phyloP scores from a whole-genome alignment of 2,329 filamentous ascomycete species.

The Diaporthe capsici region DNA sequence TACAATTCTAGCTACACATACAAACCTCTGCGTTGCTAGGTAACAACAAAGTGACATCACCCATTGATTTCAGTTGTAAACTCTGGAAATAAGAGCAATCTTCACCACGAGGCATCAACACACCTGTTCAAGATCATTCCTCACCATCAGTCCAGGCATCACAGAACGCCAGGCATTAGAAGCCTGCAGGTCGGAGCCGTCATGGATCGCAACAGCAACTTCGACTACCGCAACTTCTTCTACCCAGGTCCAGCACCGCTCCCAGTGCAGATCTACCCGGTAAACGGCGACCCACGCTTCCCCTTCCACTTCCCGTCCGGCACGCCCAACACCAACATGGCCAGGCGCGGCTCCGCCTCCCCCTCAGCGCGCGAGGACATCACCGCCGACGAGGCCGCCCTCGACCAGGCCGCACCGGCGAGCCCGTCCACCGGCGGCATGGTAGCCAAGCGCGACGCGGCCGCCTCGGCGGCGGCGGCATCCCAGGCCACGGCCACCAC shows the following conservation, averaged over 20 bases:
- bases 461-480: not conserved
- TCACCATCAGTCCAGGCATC: not conserved
- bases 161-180: not conserved
- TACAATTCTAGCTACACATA: not conserved
- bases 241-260: slow-evolving; percentile 16
- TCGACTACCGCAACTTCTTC: slow-evolving; percentile 31
- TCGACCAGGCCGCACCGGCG: not conserved
- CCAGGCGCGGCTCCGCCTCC: not conserved
- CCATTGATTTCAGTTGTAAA: not conserved
- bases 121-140: not conserved
- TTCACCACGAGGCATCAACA: not conserved
- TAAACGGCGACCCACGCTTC: slow-evolving; percentile 28
- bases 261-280: slow-evolving; percentile 28
- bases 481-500: not conserved
- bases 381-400: slow-evolving; percentile 6
- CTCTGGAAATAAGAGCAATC: not conserved
- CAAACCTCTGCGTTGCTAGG: not conserved
- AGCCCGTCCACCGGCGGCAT: not conserved
- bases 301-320: slow-evolving; percentile 13
- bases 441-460: slow-evolving; percentile 10
- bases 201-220: slow-evolving; percentile 32
- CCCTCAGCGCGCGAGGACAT: not conserved
- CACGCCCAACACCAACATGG: not conserved
- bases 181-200: too few relatives aligned
- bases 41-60: slow-evolving; percentile 2